Evolutionary conservation across 805 yeast genomes (phyloP), one percentile per base, ranked within the genome.

Genomic region (Cyberlindnera euphorbiae): DNA sequence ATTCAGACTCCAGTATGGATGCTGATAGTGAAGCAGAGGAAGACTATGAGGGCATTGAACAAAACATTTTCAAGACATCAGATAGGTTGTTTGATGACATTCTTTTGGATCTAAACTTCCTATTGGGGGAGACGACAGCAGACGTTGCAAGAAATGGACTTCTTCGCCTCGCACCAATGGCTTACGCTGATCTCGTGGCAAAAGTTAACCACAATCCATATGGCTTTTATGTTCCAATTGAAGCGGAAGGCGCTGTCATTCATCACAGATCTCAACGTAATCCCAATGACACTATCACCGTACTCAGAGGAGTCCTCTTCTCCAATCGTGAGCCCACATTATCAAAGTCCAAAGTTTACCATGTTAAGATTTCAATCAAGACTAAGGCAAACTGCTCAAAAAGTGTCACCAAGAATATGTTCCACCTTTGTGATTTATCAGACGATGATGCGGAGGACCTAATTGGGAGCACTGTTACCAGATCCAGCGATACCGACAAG

Each of bases 51-150:
- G 32, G 28, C 10, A n/a, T 30, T 10, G 40, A 35, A 12, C 26
- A 17, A 10, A 25, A 36, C 2, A 39, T 43, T 2, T 75, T 75
- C 59, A 83, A 82, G 49, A 81, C 90, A 0, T 58, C 79, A 6
- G 82, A 82, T 49, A 63, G 90, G 36, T 63, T 83, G 15, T 47
- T 82, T 16, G 87, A 80, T 53, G 90, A 82, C 49, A 52, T 82
- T 21, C 61, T 71, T 35, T 67, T 64, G 21, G 73, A 67, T 40
- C 52, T 70, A 8, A 44, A 58, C 22, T 65, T 67, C 41, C 38
- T 52, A 2, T 13, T 37, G 8, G 42, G 41, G 9, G 42, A 35
- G 17, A 43, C 38, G 4, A 41, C 35, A 11, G 29, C 34, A 9
- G 39, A 30, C 6, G 43, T 42, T 11, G 11, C 16, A 2, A 28